Evolutionary conservation across 2,329 filamentous ascomycete genomes (phyloP), one percentile per base, ranked within the genome.

Genomic region (Fusarium fracticaudum): DNA sequence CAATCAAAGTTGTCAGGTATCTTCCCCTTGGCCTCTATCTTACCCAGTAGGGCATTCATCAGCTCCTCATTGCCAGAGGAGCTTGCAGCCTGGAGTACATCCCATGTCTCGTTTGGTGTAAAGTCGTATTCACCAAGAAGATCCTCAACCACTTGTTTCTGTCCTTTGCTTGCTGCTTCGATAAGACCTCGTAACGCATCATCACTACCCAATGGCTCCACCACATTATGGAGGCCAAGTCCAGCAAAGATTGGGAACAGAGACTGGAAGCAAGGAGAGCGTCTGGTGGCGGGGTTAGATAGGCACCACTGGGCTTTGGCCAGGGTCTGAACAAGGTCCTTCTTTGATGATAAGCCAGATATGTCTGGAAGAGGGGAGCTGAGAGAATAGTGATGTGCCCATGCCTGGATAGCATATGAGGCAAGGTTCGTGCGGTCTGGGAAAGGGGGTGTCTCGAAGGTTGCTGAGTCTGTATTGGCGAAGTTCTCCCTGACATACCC

Each of bases 381-480:
- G 9, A 64, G 35, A 31, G 35, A 38, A 18, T 41, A 70, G 18
- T 69, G 67, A 26, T 70, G 53, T 17, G 58, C 8, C 64, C 58
- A 70, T 8, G 67, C 64, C 9, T 59, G 64, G 5, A 70, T 40
- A 24, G 58, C 45, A n/a, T 64, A 69, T 5, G 67, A 69, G 0
- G 24, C n/a, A 14, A 70, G 40, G 6, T 64, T 70, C 0, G 44
- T 43, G 22, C 67, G 64, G 24, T 63, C 58, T 18, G 51, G 24
- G 12, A 64, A 65, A 4, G 48, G 51, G 0, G 54, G 54, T 8
- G 54, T 55, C 40, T 68, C 47, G 12, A 60, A 68, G 8, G 35
- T 33, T 33, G 20, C 5, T 8, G 43, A 5, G 24, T 60, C 55
- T 6, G 7, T 2, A 18, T 54, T 17, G 10, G 40, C 13, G 3